Percentiles rank a stretch among this genome's conserved stretches.
Evolutionary conservation across 2,329 filamentous ascomycete species (phyloP).

Genomic region (Clarireedia hainanense): DNA sequence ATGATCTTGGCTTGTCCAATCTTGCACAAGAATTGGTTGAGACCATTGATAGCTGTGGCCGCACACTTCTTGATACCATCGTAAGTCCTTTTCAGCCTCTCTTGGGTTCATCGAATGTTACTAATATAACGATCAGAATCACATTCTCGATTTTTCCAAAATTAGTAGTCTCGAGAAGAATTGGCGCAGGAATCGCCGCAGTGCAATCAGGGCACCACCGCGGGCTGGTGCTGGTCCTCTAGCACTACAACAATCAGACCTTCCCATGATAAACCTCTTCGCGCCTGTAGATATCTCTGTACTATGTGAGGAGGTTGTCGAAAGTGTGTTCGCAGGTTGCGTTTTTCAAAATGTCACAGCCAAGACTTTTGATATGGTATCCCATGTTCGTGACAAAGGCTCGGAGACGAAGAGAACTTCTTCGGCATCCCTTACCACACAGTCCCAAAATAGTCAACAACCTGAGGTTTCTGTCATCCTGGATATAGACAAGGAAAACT

Average conservation of each 20-base stretch:
- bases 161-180: conserved; percentile 30
- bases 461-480: conserved; percentile 25
- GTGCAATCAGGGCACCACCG: not conserved
- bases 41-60: conserved; percentile 32
- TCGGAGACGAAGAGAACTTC: conserved; percentile 7
- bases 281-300: conserved; percentile 28
- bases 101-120: no score
- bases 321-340: conserved; percentile 29
- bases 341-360: conserved; percentile 28
- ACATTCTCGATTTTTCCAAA: conserved; percentile 36
- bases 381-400: conserved; percentile 12
- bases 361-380: conserved; percentile 27
- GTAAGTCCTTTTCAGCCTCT: conserved; percentile 14
- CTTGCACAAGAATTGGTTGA: conserved; percentile 28
- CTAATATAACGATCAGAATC: conserved; percentile 23
- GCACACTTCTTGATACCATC: conserved; percentile 33
- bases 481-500: conserved; percentile 25
- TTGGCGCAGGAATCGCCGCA: conserved; percentile 24
- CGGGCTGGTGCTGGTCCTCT: conserved; percentile 8
- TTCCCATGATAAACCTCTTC: conserved; percentile 30
- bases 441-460: conserved; percentile 5
- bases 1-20: conserved; percentile 32
- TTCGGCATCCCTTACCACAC: not conserved
- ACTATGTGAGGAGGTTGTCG: conserved; percentile 30
- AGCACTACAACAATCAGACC: conserved; percentile 22